phyloP scores from a whole-genome alignment of 2,329 filamentous ascomycete genomes.

The Didymella exigua region DNA sequence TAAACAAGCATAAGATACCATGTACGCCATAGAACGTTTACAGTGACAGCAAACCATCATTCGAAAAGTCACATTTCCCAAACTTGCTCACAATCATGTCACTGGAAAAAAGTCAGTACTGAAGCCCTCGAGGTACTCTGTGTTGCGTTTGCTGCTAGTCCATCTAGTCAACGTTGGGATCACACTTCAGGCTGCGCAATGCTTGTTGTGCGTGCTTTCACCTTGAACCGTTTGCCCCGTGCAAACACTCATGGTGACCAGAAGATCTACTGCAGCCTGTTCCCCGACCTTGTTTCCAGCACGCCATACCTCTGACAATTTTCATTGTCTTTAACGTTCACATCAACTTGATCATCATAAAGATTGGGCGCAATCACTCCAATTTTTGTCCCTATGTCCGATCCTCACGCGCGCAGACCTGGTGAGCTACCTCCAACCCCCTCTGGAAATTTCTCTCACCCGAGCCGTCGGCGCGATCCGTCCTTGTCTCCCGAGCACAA shows the following conservation, averaged over 20 bases:
- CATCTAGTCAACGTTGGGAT: not conserved
- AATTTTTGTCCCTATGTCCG: not conserved
- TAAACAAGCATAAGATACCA: constrained; percentile 14
- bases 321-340: not conserved
- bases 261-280: not conserved
- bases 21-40: constrained; percentile 1
- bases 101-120: not conserved
- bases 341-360: not conserved
- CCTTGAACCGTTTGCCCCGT: not conserved
- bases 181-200: not conserved
- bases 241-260: constrained; percentile 6
- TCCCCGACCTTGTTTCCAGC: not conserved
- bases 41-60: not conserved
- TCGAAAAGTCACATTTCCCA: not conserved
- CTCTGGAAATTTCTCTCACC: not conserved
- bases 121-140: not conserved
- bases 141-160: not conserved
- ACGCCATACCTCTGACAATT: not conserved
- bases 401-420: not conserved
- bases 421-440: not conserved
- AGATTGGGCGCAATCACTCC: not conserved
- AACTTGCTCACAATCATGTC: not conserved
- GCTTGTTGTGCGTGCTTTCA: constrained; percentile 7
- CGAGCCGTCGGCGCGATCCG: not conserved
- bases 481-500: not conserved